Base-by-base conservation (phyloP, 257 asterid species). In the Solanum pinnatisectum region DNA sequence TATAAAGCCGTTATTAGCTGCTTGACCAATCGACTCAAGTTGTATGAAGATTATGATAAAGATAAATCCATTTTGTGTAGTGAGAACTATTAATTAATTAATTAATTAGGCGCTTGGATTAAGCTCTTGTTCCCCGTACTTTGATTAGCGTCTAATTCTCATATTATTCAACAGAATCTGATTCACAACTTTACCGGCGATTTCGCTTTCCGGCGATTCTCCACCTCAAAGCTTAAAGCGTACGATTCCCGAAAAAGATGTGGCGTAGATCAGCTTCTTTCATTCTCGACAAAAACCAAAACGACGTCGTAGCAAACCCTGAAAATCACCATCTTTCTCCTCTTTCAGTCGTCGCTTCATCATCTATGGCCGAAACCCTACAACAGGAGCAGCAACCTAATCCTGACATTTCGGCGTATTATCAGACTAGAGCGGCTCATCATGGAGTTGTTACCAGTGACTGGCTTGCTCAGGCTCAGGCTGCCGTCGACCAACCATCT, bases 391-490 rank as follows among this genome's bases (percentile, higher is more conserved):
- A 89, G 22, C 91, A 89, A 81, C 92, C 94, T 25, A 88, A 90
- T 23, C 52, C 86, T 20, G 49, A 85, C 84, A 89, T 96, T 16
- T 97, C 98, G 1, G 92, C 94, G 30, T 97, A 97, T 88, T 97
- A 97, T 63, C 98, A 95, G 81, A 92, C 98, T 5, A 96, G 99
- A 83, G 98, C 98, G 81, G 99, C 95, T 16, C 99, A 96, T 88
- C 96, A 95, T 90, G 98, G 94, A 81, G 99, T 94, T 63, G 96
- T 96, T 63, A 95, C 98, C 23, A 97, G 95, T 76, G 98, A 96
- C 87, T 97, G 98, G 99, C 91, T 97, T 74, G 98, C 94, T 40
- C 99, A 96, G 91, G 97, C 99, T 88, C 95, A 93, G 85, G 94
- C 97, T 49, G 98, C 98, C 27, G 93, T 92, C 2, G 91, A 89